These are phyloP conservation scores for Chlorella vulgaris DNA, from an alignment of 139 green algal genomes.

Conservation along the genomic window DNA sequence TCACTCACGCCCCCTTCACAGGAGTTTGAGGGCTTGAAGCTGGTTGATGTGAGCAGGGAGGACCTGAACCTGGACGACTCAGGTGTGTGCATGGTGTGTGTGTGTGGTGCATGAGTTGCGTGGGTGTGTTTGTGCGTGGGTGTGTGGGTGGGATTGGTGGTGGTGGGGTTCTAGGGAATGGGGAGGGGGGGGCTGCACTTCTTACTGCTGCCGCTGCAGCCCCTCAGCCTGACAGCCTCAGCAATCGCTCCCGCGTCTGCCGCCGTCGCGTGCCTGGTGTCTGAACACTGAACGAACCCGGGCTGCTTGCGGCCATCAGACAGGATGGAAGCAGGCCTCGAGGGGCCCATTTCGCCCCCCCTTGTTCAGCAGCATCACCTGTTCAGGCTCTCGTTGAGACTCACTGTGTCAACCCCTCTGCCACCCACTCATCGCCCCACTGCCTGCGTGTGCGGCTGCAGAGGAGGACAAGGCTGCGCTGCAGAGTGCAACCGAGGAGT, in stretches of 20 bases:
- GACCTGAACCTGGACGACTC: conserved; percentile 77
- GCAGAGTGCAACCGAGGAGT: conserved; percentile 63
- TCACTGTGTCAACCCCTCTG: no score
- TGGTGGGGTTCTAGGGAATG: not conserved
- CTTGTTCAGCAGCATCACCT: no score
- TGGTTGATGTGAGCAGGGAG: conserved; percentile 96
- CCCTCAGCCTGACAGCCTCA: no score
- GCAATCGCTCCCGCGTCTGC: no score
- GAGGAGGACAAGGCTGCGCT: conserved; percentile 57
- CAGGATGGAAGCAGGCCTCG: no score
- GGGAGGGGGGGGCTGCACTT: not conserved
- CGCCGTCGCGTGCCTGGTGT: no score
- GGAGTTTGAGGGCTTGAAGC: conserved; percentile 83
- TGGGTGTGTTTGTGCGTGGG: not conserved
- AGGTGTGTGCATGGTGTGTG: conserved; percentile 13
- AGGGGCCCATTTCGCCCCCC: no score
- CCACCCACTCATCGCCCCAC: not conserved
- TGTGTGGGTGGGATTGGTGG: not conserved
- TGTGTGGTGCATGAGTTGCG: not conserved
- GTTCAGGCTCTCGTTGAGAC: no score
- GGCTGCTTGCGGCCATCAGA: no score
- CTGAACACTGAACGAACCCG: no score
- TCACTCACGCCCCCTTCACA: no score
- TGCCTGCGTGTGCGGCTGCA: not conserved
- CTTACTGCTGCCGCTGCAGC: no score